Evolutionary conservation across 2,329 filamentous ascomycete genomes (phyloP).

Genomic region (Colletotrichum cordylinicola): DNA sequence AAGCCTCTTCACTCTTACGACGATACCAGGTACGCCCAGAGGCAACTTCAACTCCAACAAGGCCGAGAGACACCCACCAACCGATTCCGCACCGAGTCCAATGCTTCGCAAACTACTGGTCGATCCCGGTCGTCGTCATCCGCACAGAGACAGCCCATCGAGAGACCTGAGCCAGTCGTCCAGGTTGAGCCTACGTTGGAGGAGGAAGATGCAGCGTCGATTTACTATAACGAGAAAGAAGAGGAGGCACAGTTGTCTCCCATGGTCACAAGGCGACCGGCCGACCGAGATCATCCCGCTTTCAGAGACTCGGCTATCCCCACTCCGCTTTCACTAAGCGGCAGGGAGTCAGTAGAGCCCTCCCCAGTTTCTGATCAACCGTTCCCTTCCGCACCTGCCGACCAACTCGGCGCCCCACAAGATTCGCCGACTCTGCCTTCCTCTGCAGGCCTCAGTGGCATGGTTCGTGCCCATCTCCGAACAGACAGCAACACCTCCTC

Average conservation of each 20-base stretch:
- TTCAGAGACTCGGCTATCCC: conserved; percentile 52
- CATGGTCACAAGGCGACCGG: conserved; percentile 50
- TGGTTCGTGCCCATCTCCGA: conserved; percentile 86
- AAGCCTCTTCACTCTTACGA: conserved; percentile 81
- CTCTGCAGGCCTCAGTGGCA: conserved; percentile 72
- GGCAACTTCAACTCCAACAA: conserved; percentile 81
- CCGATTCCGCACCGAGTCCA: conserved; percentile 51
- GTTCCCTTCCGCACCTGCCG: conserved; percentile 18
- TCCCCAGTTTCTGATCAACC: conserved; percentile 30
- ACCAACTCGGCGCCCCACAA: conserved; percentile 35
- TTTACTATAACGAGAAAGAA: conserved; percentile 53
- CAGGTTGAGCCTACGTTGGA: conserved; percentile 34
- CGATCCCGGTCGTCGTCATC: conserved; percentile 56
- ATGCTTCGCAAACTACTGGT: conserved; percentile 41
- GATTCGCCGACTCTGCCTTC: conserved; percentile 86
- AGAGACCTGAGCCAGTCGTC: conserved; percentile 34
- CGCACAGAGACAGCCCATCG: conserved; percentile 39
- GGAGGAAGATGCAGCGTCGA: conserved; percentile 38
- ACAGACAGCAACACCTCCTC: conserved; percentile 84
- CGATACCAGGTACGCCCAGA: conserved; percentile 83
- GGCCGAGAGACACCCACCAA: conserved; percentile 68
- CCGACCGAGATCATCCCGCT: conserved; percentile 61
- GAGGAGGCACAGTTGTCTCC: conserved; percentile 36
- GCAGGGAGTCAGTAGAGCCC: conserved; percentile 33
- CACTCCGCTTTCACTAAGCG: conserved; percentile 44